Percentiles rank a stretch among this genome's conserved stretches.
Conservation (phyloP, 1,139 yeast species). For the Arxiozyma heterogenica region DNA sequence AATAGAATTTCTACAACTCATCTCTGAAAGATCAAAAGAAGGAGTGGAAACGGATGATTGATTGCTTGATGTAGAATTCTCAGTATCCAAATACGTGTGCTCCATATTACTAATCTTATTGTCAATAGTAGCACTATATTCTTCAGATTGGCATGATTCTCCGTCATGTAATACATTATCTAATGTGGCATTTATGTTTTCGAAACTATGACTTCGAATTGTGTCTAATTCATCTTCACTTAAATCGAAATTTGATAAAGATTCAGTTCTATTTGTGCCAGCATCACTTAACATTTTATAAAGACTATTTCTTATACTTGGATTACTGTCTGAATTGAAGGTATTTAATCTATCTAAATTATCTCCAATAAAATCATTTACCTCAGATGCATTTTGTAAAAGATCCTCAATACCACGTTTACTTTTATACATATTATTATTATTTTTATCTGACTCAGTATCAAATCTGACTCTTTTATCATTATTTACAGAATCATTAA, state of each 20-base stretch:
- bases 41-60: background rate
- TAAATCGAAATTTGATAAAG: constrained; percentile 27
- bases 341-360: constrained; percentile 22
- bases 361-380: constrained; percentile 23
- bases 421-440: constrained; percentile 11
- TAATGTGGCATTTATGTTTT: constrained; percentile 2
- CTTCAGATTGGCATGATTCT: background rate
- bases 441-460: constrained; percentile 6
- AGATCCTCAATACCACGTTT: constrained; percentile 23
- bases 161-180: constrained; percentile 2
- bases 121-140: background rate
- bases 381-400: constrained; percentile 24
- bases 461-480: constrained; percentile 23
- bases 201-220: background rate
- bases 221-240: constrained; percentile 19
- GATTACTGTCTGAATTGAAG: constrained; percentile 14
- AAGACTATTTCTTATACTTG: constrained; percentile 3
- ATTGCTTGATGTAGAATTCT: background rate
- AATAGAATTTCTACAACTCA: constrained; percentile 1
- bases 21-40: constrained; percentile 1
- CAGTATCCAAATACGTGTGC: constrained; percentile 1
- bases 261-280: constrained; percentile 22
- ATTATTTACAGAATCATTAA: background rate
- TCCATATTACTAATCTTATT: background rate
- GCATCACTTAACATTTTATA: constrained; percentile 16